Conservation (phyloP, 768 basidiomycete species). For the Lactarius quietus region DNA sequence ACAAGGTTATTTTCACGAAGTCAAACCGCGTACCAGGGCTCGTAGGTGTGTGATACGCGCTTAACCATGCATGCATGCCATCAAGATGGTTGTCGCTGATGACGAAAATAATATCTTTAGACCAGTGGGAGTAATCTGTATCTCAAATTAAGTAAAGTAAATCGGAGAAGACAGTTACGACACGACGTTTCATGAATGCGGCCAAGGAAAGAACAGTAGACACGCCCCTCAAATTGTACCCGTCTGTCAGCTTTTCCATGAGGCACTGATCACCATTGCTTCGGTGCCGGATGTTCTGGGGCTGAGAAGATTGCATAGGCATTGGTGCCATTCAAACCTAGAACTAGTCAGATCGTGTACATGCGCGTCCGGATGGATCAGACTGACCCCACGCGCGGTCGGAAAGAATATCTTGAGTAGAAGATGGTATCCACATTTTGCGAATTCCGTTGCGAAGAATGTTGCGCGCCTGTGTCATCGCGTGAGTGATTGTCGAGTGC, state of each 20-base stretch:
- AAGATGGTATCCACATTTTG: constrained; percentile 63
- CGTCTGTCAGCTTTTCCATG: constrained; percentile 73
- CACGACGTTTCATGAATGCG: constrained; percentile 72
- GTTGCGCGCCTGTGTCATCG: constrained; percentile 53
- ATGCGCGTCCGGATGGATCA: background rate
- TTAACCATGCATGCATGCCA: constrained; percentile 92
- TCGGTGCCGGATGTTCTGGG: constrained; percentile 89
- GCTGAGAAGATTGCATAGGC: constrained; percentile 79
- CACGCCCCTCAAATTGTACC: constrained; percentile 81
- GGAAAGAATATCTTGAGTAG: constrained; percentile 63
- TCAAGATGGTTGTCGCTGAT: constrained; percentile 85
- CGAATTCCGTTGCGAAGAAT: constrained; percentile 61
- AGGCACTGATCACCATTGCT: constrained; percentile 87
- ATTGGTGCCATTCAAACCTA: constrained; percentile 68
- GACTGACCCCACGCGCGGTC: constrained; percentile 49
- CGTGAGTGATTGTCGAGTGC: constrained; percentile 7
- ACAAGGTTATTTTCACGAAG: background rate
- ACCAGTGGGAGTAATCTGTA: constrained; percentile 85
- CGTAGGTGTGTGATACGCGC: constrained; percentile 67
- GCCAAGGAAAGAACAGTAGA: constrained; percentile 85
- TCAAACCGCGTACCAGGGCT: constrained; percentile 56
- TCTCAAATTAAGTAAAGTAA: background rate
- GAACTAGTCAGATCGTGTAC: constrained; percentile 11
- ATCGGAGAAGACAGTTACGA: constrained; percentile 6
- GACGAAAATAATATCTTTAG: constrained; percentile 89